Conservation (phyloP, 2,329 filamentous ascomycete species). For the Tolypocladium paradoxum region DNA sequence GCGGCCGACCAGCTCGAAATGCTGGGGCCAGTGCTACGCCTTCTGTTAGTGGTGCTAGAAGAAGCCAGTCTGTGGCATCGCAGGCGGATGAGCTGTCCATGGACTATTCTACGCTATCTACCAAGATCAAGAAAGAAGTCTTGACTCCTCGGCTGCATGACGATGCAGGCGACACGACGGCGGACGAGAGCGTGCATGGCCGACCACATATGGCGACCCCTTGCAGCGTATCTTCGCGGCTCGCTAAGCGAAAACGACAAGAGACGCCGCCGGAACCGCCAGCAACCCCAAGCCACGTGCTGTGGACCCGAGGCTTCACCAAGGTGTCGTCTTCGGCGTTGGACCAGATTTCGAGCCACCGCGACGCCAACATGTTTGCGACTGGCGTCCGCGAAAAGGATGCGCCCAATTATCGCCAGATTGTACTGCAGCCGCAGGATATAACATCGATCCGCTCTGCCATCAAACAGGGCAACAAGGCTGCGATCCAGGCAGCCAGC, state of each 20-base stretch:
- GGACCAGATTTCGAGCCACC: slow-evolving; percentile 67
- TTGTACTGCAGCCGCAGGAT: slow-evolving; percentile 66
- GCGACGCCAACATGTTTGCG: slow-evolving; percentile 70
- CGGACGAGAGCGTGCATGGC: slow-evolving; percentile 38
- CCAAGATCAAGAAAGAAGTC: slow-evolving; percentile 49
- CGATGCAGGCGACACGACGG: slow-evolving; percentile 44
- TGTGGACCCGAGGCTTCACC: slow-evolving; percentile 66
- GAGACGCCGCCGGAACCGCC: slow-evolving; percentile 36
- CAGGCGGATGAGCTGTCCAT: slow-evolving; percentile 36
- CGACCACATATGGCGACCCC: slow-evolving; percentile 26
- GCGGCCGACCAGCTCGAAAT: slow-evolving; percentile 25
- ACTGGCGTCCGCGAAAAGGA: slow-evolving; percentile 64
- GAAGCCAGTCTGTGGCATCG: slow-evolving; percentile 35
- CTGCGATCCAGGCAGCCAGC: slow-evolving; percentile 48
- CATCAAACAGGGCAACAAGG: slow-evolving; percentile 61
- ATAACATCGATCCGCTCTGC: slow-evolving; percentile 68
- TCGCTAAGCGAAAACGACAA: slow-evolving; percentile 47
- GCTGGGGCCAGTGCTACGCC: slow-evolving; percentile 24
- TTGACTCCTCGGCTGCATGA: slow-evolving; percentile 43
- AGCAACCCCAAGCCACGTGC: slow-evolving; percentile 53
- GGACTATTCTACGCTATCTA: slow-evolving; percentile 27
- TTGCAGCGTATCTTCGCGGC: slow-evolving; percentile 25
- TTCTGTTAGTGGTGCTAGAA: slow-evolving; percentile 21
- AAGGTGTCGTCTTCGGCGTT: slow-evolving; percentile 63
- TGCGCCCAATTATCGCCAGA: slow-evolving; percentile 63